Percentiles rank a stretch among this genome's conserved stretches.
These are phyloP conservation scores for Russula foetens DNA, from an alignment of 768 basidiomycete species.

Conservation along the genomic window DNA sequence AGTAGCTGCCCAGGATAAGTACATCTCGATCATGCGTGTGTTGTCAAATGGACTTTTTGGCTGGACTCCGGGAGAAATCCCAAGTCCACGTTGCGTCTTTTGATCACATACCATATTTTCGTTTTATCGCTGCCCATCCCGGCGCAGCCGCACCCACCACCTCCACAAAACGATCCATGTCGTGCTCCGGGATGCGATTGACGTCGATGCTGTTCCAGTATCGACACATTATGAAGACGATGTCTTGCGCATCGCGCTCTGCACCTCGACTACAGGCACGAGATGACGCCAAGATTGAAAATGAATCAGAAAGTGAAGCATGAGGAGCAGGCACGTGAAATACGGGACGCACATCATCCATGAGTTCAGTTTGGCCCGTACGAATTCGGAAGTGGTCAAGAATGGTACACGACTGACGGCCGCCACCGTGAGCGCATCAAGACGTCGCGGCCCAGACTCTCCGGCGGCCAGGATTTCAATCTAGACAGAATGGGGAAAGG, in stretches of 20 bases:
- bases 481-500: conserved; percentile 29
- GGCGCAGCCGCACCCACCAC: conserved; percentile 52
- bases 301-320: conserved; percentile 10
- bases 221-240: conserved; percentile 57
- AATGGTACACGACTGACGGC: conserved; percentile 66
- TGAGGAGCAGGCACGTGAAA: not conserved
- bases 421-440: conserved; percentile 62
- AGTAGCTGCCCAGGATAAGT: conserved; percentile 7
- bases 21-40: conserved; percentile 4
- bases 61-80: not conserved
- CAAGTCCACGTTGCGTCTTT: conserved; percentile 16
- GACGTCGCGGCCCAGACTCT: conserved; percentile 68
- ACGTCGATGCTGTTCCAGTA: conserved; percentile 82
- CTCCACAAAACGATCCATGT: conserved; percentile 71
- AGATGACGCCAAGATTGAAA: not conserved
- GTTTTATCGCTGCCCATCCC: conserved; percentile 67
- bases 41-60: conserved; percentile 5
- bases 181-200: conserved; percentile 78
- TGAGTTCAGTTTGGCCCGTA: conserved; percentile 74
- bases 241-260: conserved; percentile 72
- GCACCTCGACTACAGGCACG: conserved; percentile 44
- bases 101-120: conserved; percentile 56
- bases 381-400: conserved; percentile 77
- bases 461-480: conserved; percentile 81
- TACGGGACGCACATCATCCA: conserved; percentile 62